Conservation (phyloP, 1,284 basidiomycete species). For the Sutorius eximius region DNA sequence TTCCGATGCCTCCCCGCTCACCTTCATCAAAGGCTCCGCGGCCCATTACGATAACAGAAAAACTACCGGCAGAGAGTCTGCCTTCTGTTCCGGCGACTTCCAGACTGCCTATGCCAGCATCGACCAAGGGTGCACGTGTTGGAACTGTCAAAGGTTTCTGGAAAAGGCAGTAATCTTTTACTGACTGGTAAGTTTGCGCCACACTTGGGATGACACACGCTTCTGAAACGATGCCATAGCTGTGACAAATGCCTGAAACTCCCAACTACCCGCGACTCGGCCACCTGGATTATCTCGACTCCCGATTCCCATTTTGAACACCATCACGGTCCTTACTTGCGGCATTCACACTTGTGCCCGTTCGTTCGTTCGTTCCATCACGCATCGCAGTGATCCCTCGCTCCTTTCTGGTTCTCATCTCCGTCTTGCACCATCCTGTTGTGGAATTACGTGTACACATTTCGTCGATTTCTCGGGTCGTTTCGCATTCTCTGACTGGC, state of each 20-base stretch:
- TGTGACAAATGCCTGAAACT: conserved; percentile 2
- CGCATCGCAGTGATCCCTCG: conserved; percentile 5
- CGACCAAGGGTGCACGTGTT: conserved; percentile 23
- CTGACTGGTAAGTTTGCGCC: conserved; percentile 8
- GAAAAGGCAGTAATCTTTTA: conserved; percentile 23
- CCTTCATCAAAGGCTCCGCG: conserved; percentile 16
- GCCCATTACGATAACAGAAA: conserved; percentile 5
- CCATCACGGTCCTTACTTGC: conserved; percentile 23
- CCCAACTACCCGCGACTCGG: conserved; percentile 7
- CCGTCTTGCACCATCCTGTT: conserved; percentile 28
- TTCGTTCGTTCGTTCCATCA: conserved; percentile 10
- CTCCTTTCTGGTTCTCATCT: conserved; percentile 12
- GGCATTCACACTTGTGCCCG: conserved; percentile 1
- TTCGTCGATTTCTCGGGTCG: conserved; percentile 12
- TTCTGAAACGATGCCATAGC: conserved; percentile 8
- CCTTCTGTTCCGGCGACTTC: conserved; percentile 10
- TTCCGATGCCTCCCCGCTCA: conserved; percentile 21
- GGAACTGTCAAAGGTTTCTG: conserved; percentile 36
- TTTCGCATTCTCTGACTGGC: conserved; percentile 12
- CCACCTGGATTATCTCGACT: background rate
- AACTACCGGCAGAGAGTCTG: background rate
- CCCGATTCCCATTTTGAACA: background rate
- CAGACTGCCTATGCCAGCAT: conserved; percentile 28
- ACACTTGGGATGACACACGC: background rate
- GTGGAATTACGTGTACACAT: conserved; percentile 38